These are phyloP conservation scores for Carex littledalei DNA, from an alignment of 176 grass and related monocot genomes.

Conservation along the genomic window DNA sequence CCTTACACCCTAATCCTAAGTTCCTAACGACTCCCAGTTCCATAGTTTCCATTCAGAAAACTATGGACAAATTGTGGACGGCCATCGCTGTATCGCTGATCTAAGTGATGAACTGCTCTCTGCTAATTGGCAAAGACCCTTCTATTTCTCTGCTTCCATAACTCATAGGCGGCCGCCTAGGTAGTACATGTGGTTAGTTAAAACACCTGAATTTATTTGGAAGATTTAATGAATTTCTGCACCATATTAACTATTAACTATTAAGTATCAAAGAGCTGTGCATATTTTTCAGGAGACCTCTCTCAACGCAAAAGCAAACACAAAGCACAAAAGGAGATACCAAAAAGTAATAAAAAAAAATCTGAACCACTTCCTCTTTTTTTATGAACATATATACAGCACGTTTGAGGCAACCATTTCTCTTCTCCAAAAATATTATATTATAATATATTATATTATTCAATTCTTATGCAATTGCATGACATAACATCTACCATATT, in stretches of 20 bases:
- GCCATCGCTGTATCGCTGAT: too few species aligned
- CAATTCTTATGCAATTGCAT: constrained; percentile 5
- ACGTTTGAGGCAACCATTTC: constrained; percentile 1
- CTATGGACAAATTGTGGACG: too few species aligned
- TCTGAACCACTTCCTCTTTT: not conserved
- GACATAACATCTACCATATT: not conserved
- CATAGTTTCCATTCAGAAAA: too few species aligned
- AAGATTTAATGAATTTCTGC: not conserved
- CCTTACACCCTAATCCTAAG: too few species aligned
- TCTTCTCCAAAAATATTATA: constrained; percentile 13
- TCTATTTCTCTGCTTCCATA: too few species aligned
- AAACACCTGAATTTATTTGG: not conserved
- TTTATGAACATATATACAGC: constrained; percentile 3
- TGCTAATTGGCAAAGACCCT: too few species aligned
- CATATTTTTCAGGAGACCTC: not conserved
- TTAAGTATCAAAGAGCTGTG: not conserved
- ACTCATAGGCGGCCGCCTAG: too few species aligned
- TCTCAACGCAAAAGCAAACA: not conserved
- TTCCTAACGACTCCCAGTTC: too few species aligned
- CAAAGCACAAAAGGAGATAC: not conserved
- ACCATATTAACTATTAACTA: too few species aligned
- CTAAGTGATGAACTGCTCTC: too few species aligned
- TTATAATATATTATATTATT: not conserved
- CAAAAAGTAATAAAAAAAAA: not conserved
- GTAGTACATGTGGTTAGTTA: too few species aligned